Percentiles rank a stretch among this genome's conserved stretches.
Evolutionary conservation across 2,329 filamentous ascomycete genomes (phyloP).

Genomic region (Hysterium pulicare): DNA sequence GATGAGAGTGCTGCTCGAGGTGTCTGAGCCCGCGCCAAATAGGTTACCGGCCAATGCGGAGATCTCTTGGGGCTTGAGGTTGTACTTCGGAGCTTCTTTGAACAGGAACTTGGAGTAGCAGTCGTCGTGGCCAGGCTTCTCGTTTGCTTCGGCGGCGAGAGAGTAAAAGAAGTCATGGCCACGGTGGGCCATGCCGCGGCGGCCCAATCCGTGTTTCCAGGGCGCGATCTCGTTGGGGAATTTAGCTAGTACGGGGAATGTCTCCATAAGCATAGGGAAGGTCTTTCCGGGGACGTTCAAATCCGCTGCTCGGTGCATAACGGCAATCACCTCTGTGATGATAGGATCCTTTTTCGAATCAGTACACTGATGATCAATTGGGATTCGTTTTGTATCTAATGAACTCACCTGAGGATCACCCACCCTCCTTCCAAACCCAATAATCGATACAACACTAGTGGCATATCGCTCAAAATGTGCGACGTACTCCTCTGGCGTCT

Average conservation of each 20-base stretch:
- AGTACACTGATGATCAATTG: too few relatives aligned
- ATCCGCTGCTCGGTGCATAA: slow-evolving; percentile 57
- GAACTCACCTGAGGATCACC: slow-evolving; percentile 44
- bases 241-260: slow-evolving; percentile 43
- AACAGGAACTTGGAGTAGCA: slow-evolving; percentile 43
- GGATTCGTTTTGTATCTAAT: too few relatives aligned
- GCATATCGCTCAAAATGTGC: slow-evolving; percentile 54
- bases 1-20: slow-evolving; percentile 33
- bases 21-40: slow-evolving; percentile 33
- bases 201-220: slow-evolving; percentile 34
- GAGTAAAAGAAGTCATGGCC: slow-evolving; percentile 35
- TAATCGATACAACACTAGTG: slow-evolving; percentile 54
- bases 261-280: slow-evolving; percentile 57
- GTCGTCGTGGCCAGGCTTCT: slow-evolving; percentile 28
- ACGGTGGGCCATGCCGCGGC: slow-evolving; percentile 21
- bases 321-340: slow-evolving; percentile 57
- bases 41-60: slow-evolving; percentile 30
- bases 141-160: slow-evolving; percentile 27
- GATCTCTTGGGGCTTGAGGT: slow-evolving; percentile 27
- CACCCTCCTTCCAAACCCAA: slow-evolving; percentile 56
- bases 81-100: slow-evolving; percentile 28
- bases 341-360: too few relatives aligned
- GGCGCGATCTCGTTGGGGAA: slow-evolving; percentile 25
- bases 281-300: slow-evolving; percentile 49
- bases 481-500: slow-evolving; percentile 47